These are phyloP conservation scores for Trametes pubescens DNA, from an alignment of 1,284 basidiomycete genomes.

Conservation along the genomic window DNA sequence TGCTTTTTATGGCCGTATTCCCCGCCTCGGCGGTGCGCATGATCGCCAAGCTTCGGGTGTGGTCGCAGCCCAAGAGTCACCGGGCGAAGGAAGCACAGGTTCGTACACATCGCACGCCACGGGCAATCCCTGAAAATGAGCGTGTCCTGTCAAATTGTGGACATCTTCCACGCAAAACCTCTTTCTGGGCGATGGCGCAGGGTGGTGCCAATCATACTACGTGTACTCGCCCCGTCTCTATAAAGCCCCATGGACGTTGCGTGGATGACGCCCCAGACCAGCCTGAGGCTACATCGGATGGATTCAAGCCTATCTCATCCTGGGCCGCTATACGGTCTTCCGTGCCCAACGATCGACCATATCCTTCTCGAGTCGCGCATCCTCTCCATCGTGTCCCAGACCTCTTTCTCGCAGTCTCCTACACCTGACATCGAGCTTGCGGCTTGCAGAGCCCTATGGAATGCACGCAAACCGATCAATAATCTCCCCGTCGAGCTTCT, in stretches of 20 bases:
- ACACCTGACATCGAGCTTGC: not conserved
- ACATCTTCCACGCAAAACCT: not conserved
- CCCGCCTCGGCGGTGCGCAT: not conserved
- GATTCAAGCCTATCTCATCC: not conserved
- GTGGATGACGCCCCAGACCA: too few species aligned
- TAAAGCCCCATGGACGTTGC: not conserved
- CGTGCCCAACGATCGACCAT: not conserved
- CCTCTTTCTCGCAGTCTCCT: not conserved
- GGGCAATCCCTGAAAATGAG: not conserved
- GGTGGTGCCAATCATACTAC: not conserved
- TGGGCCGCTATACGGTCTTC: not conserved
- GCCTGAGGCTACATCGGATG: too few species aligned
- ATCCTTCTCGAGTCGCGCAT: not conserved
- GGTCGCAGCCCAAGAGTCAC: not conserved
- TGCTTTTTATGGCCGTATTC: not conserved
- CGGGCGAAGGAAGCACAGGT: not conserved
- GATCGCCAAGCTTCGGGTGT: not conserved
- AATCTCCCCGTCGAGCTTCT: constrained; percentile 2
- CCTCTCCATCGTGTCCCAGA: not conserved
- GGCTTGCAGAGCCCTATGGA: not conserved
- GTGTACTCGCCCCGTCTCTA: not conserved
- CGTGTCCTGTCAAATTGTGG: constrained; percentile 1
- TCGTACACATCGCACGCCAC: not conserved
- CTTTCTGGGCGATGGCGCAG: not conserved
- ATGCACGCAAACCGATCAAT: not conserved